These are phyloP conservation scores for Cryptosporidium felis DNA, from an alignment of 169 alveolate genomes.

Conservation along the genomic window DNA sequence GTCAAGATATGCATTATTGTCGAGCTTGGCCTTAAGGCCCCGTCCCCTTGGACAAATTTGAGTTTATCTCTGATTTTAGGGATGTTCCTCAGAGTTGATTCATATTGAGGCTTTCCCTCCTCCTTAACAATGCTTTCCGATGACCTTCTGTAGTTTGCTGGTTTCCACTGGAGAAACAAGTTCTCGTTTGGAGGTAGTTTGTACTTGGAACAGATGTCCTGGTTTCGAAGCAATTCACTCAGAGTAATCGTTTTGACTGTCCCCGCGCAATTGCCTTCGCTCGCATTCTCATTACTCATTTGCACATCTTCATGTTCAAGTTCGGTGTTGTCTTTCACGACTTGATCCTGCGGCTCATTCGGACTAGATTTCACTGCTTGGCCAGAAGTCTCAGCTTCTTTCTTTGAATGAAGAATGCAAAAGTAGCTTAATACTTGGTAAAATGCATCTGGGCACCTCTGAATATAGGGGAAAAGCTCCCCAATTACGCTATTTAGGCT, in stretches of 20 bases:
- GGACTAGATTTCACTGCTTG: not conserved
- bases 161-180: conserved; percentile 54
- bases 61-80: not conserved
- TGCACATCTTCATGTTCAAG: not conserved
- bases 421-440: conserved; percentile 31
- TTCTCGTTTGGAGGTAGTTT: conserved; percentile 64
- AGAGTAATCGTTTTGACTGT: not conserved
- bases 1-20: conserved; percentile 12
- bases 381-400: not conserved
- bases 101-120: no score
- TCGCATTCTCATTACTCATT: not conserved
- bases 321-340: not conserved
- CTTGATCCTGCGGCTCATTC: not conserved
- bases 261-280: not conserved
- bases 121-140: not conserved
- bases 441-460: conserved; percentile 34
- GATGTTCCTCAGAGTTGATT: not conserved
- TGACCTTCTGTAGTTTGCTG: not conserved
- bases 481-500: conserved; percentile 64
- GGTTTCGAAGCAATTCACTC: conserved; percentile 1
- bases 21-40: conserved; percentile 46
- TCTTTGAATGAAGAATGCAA: conserved; percentile 13
- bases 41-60: conserved; percentile 18
- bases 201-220: conserved; percentile 11
- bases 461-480: conserved; percentile 56